Percentiles rank a stretch among this genome's conserved stretches.
These are phyloP conservation scores for Condylostoma magnum DNA, from an alignment of 169 alveolate species.

Conservation along the genomic window DNA sequence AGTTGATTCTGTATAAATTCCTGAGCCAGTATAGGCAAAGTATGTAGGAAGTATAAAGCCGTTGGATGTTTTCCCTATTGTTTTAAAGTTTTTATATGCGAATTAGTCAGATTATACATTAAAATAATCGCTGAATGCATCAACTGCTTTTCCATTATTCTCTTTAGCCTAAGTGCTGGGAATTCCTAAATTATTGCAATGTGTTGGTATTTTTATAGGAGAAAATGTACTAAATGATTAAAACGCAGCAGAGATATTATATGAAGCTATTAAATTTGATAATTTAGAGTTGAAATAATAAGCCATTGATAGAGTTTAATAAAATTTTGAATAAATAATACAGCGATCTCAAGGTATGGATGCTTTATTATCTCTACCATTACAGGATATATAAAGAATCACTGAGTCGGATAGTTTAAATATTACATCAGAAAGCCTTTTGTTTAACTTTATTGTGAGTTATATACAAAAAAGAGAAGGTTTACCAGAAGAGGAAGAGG, in stretches of 20 bases:
- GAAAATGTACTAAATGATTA: neutral
- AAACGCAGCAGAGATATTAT: slow-evolving; percentile 6
- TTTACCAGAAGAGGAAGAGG: slow-evolving; percentile 13
- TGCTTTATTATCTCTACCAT: neutral
- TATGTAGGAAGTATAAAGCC: neutral
- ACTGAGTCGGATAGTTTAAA: neutral
- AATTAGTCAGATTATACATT: neutral
- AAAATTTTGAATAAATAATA: slow-evolving; percentile 4
- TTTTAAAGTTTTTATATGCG: slow-evolving; percentile 4
- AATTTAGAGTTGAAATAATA: neutral
- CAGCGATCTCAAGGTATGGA: neutral
- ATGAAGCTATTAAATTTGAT: slow-evolving; percentile 23
- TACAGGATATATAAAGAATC: neutral
- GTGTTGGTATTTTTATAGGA: neutral
- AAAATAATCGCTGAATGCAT: neutral
- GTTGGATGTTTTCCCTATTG: neutral
- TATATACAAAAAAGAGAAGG: neutral
- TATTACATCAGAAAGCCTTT: neutral
- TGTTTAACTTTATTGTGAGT: neutral
- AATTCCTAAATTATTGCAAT: neutral
- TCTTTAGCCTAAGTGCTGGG: slow-evolving; percentile 1
- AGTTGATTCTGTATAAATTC: slow-evolving; percentile 34
- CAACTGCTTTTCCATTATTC: neutral
- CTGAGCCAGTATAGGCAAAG: slow-evolving; percentile 28
- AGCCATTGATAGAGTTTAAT: neutral